Evolutionary conservation across 108 stramenopile genomes (phyloP).

Genomic region (Stephanodiscus minutulus): DNA sequence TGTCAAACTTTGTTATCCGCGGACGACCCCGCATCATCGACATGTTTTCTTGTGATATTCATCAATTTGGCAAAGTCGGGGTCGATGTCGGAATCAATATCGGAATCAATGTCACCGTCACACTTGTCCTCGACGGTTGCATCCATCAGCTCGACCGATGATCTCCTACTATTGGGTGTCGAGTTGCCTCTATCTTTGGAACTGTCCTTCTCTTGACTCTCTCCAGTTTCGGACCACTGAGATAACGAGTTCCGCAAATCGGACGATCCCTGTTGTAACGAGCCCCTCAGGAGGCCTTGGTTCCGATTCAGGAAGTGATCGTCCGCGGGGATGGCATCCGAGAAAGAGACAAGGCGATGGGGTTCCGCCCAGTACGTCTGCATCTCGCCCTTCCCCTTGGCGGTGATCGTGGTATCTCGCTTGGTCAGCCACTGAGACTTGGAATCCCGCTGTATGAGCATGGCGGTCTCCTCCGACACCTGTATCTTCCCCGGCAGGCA

Average conservation of each 20-base stretch:
- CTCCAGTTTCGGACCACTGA: neutral
- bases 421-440: slow-evolving; percentile 50
- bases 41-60: neutral
- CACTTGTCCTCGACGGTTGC: neutral
- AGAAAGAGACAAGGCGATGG: slow-evolving; percentile 22
- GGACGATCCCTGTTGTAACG: neutral
- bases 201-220: neutral
- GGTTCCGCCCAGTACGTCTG: slow-evolving; percentile 61
- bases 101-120: neutral
- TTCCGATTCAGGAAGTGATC: too few species aligned
- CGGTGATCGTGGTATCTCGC: slow-evolving; percentile 43
- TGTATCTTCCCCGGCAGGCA: slow-evolving; percentile 53
- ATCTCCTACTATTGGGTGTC: neutral
- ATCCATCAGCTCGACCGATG: neutral
- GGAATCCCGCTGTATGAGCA: slow-evolving; percentile 31
- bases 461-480: slow-evolving; percentile 60
- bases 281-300: neutral
- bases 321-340: neutral
- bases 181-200: neutral
- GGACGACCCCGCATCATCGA: too few species aligned
- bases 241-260: neutral
- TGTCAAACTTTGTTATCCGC: neutral
- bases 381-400: slow-evolving; percentile 63
- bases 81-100: neutral
- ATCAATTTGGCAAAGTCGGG: neutral